A percentile compares a stretch with the other conserved stretches of the same genome.
Conservation (phyloP, 169 alveolate genomes). For the Perkinsus olseni region DNA sequence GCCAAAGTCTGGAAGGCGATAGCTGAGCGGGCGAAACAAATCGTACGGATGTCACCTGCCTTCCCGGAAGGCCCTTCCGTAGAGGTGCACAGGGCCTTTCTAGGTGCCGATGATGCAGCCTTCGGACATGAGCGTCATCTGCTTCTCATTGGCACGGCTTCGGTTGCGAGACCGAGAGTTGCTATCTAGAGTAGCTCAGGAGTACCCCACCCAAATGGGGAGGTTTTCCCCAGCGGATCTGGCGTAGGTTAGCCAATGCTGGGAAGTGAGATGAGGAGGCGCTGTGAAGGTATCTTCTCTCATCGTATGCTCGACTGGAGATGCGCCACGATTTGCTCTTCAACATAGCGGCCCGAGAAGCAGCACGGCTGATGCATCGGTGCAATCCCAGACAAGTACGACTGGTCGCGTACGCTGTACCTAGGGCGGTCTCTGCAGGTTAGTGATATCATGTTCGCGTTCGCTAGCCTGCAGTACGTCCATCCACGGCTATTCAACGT, state of each 20-base stretch:
- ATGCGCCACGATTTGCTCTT: not conserved
- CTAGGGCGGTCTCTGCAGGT: not conserved
- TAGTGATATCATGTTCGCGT: not conserved
- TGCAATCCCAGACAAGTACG: not conserved
- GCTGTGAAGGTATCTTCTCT: not conserved
- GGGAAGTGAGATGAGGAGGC: not conserved
- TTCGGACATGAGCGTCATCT: not conserved
- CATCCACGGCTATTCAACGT: not conserved
- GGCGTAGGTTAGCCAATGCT: not conserved
- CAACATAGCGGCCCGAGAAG: not conserved
- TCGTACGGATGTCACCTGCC: not conserved
- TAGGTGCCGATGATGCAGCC: not conserved
- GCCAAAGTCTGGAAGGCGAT: not conserved
- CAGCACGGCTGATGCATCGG: not conserved
- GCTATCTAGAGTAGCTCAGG: not conserved
- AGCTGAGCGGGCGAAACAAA: not conserved
- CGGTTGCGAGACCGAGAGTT: not conserved
- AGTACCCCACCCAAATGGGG: not conserved
- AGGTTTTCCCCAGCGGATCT: not conserved
- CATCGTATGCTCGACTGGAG: not conserved
- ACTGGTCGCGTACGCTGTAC: not conserved
- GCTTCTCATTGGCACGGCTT: not conserved
- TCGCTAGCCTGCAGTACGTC: not conserved
- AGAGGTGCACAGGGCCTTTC: not conserved
- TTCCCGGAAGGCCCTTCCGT: not conserved